Base-by-base conservation (phyloP, 805 yeast genomes). In the Wickerhamiella slavikovae region DNA sequence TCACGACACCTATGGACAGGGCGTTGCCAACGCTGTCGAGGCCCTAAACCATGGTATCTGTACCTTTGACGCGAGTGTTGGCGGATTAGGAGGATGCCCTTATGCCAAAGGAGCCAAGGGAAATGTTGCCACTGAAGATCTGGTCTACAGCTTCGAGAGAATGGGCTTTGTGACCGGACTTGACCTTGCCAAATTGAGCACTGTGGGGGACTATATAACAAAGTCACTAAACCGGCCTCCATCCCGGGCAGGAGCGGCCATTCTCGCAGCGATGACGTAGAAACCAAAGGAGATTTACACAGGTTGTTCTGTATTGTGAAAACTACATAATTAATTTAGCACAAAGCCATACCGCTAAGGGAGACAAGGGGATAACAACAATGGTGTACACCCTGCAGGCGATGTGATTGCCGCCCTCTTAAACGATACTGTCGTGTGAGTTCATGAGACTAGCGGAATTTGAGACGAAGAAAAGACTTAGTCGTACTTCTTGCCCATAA, bases 401-500 rank as follows among this genome's bases (percentile, higher is more conserved):
- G n/a, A n/a, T n/a, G n/a, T n/a, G n/a, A n/a, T n/a, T n/a, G n/a
- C n/a, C n/a, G n/a, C n/a, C n/a, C n/a, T n/a, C n/a, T n/a, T n/a
- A n/a, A n/a, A n/a, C n/a, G n/a, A n/a, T n/a, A n/a, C n/a, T n/a
- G n/a, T n/a, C n/a, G n/a, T n/a, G n/a, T n/a, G n/a, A n/a, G n/a
- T n/a, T n/a, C n/a, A n/a, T n/a, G 21, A 6, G 21, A 18, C 21
- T 18, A 6, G 10, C 6, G 9, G 10, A 18, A 18, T 10, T 10
- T 7, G 10, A 10, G 10, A 6, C 6, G 21, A 18, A 13, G 13
- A 22, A 22, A 22, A 6, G 8, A 6, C 4, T 35, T 37, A 37
- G 33, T 41, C 44, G 40, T 40, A 40, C 60, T 74, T 72, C 51
- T 72, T 60, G 51, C 82, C 83, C 24, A 58, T 48, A 38, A 65